These are phyloP conservation scores for Xenoacremonium recifei DNA, from an alignment of 2,329 filamentous ascomycete genomes.

Conservation along the genomic window DNA sequence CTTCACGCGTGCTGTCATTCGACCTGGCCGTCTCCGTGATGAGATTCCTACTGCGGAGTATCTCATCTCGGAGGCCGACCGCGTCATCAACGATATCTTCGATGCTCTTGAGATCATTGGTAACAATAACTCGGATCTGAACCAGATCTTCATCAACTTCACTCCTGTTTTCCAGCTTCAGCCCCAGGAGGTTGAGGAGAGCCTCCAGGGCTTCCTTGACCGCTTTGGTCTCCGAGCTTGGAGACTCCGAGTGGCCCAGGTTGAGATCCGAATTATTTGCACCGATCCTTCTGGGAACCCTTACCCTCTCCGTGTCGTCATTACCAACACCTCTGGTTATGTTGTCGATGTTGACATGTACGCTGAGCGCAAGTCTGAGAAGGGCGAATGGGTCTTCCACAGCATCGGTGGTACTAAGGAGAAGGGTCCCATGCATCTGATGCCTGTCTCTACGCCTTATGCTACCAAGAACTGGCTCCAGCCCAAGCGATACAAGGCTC, in stretches of 20 bases:
- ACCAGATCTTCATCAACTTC: conserved; percentile 99
- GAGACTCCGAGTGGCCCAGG: conserved; percentile 93
- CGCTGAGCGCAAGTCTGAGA: conserved; percentile 95
- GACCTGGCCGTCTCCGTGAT: conserved; percentile 89
- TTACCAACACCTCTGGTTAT: conserved; percentile 97
- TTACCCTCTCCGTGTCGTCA: conserved; percentile 91
- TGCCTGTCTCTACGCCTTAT: conserved; percentile 88
- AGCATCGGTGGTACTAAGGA: conserved; percentile 94
- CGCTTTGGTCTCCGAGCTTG: conserved; percentile 93
- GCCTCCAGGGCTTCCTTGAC: conserved; percentile 91
- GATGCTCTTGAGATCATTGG: conserved; percentile 98
- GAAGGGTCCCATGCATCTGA: conserved; percentile 91
- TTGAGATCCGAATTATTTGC: conserved; percentile 98
- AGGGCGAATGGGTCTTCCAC: conserved; percentile 98
- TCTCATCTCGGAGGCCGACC: conserved; percentile 93
- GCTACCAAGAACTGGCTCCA: conserved; percentile 98
- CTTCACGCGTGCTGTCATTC: conserved; percentile 94
- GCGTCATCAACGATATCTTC: conserved; percentile 95
- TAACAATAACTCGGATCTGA: conserved; percentile 98
- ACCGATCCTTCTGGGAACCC: conserved; percentile 81
- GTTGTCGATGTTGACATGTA: conserved; percentile 98
- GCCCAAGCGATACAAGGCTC: conserved; percentile 98
- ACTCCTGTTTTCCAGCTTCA: conserved; percentile 92
- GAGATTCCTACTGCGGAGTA: conserved; percentile 99
- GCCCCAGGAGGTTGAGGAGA: conserved; percentile 87